phyloP scores from a whole-genome alignment of 306 rosid genomes.

The Acacia confusa region DNA sequence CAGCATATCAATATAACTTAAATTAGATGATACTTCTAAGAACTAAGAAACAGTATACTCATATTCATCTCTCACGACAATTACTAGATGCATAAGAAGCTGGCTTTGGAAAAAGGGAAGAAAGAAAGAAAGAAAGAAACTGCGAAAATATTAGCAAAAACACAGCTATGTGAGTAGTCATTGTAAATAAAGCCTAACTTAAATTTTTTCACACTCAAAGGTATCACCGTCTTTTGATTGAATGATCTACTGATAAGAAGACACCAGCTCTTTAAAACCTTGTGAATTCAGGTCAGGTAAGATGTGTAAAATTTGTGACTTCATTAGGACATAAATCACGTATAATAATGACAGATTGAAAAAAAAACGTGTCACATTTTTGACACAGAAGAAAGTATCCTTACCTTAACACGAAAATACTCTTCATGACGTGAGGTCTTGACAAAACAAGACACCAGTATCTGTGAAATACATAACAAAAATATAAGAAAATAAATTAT shows the following conservation, averaged over 20 bases:
- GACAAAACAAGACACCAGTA: conserved; percentile 88
- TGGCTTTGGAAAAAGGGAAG: background rate
- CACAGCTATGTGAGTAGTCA: background rate
- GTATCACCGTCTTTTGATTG: background rate
- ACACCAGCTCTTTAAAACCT: background rate
- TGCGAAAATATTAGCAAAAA: background rate
- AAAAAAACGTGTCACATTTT: background rate
- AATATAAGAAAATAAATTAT: background rate
- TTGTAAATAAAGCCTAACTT: background rate
- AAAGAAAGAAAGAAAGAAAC: background rate
- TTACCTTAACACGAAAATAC: conserved; percentile 83
- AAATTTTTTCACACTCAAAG: background rate
- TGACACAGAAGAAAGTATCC: background rate
- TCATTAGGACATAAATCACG: background rate
- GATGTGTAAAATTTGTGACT: background rate
- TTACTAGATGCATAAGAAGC: background rate
- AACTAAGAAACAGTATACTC: background rate
- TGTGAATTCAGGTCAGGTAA: background rate
- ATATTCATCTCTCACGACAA: background rate
- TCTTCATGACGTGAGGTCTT: conserved; percentile 93
- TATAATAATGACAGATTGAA: background rate
- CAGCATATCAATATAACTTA: conserved; percentile 4
- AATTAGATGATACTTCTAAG: background rate
- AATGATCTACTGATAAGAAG: background rate
- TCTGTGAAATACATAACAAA: conserved; percentile 39